These are phyloP conservation scores for Aspergillus viridinutans DNA, from an alignment of 2,329 filamentous ascomycete species.

Conservation along the genomic window DNA sequence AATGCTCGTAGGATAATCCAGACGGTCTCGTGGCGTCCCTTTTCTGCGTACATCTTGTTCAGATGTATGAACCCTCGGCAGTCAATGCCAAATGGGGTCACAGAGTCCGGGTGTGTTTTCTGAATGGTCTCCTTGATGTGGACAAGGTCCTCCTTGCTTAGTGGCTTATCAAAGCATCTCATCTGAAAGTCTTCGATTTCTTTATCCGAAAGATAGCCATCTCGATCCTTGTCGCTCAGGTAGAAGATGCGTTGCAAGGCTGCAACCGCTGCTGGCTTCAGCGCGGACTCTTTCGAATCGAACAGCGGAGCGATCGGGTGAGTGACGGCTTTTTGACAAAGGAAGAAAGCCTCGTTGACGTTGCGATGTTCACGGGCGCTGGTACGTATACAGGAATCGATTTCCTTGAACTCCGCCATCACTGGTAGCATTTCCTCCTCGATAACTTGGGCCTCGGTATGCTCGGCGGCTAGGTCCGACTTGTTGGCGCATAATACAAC, in stretches of 20 bases:
- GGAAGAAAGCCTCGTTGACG: slow-evolving; percentile 93
- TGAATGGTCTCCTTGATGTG: slow-evolving; percentile 88
- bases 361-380: slow-evolving; percentile 90
- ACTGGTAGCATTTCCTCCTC: slow-evolving; percentile 97
- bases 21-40: slow-evolving; percentile 94
- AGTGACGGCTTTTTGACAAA: slow-evolving; percentile 96
- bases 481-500: slow-evolving; percentile 98
- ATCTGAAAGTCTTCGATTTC: slow-evolving; percentile 89
- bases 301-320: slow-evolving; percentile 95
- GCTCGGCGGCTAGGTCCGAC: slow-evolving; percentile 75
- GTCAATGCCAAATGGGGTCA: slow-evolving; percentile 69
- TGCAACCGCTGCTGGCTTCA: slow-evolving; percentile 85
- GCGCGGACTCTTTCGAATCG: slow-evolving; percentile 83
- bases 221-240: slow-evolving; percentile 92
- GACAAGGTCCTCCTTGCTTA: slow-evolving; percentile 74
- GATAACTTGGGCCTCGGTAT: slow-evolving; percentile 75
- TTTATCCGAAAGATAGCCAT: slow-evolving; percentile 82
- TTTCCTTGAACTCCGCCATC: slow-evolving; percentile 98
- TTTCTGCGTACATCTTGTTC: slow-evolving; percentile 95
- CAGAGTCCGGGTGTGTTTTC: slow-evolving; percentile 60
- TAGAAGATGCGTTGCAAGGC: slow-evolving; percentile 91
- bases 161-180: slow-evolving; percentile 85
- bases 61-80: slow-evolving; percentile 79
- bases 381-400: slow-evolving; percentile 93
- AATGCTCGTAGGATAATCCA: slow-evolving; percentile 96